These are phyloP conservation scores for Stagonosporopsis cucurbitacearum DNA, from an alignment of 2,329 filamentous ascomycete genomes.

Conservation along the genomic window DNA sequence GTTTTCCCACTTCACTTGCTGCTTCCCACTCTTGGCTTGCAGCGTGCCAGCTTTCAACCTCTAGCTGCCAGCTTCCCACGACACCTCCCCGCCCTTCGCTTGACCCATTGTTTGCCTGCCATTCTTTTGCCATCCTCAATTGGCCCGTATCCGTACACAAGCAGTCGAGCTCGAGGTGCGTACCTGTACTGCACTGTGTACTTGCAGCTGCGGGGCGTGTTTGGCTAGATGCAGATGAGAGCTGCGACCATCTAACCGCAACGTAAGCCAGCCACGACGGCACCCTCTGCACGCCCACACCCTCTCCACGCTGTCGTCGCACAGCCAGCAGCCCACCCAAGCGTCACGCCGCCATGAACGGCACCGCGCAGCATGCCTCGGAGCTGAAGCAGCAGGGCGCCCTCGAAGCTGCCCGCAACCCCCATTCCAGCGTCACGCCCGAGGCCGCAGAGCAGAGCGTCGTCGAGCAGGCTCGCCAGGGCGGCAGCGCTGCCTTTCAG, in stretches of 20 bases:
- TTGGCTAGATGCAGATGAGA: conserved; percentile 6
- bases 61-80: no score
- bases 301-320: no score
- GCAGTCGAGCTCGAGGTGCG: not conserved
- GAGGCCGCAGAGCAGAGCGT: conserved; percentile 76
- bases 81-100: not conserved
- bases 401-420: conserved; percentile 76
- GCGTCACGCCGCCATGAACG: conserved; percentile 13
- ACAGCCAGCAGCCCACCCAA: conserved; percentile 1
- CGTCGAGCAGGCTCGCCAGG: conserved; percentile 77
- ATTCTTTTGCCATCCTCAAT: conserved; percentile 7
- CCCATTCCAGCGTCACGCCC: conserved; percentile 70
- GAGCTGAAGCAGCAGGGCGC: conserved; percentile 85
- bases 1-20: not conserved
- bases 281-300: not conserved
- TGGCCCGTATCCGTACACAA: not conserved
- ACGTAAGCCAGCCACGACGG: not conserved
- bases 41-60: no score
- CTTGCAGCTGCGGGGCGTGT: conserved; percentile 16
- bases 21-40: no score
- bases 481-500: conserved; percentile 78
- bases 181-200: no score
- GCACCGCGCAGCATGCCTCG: conserved; percentile 42
- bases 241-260: conserved; percentile 5
- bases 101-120: not conserved